Base-by-base conservation (phyloP, 768 basidiomycete species). In the Cyclocybe aegerita region DNA sequence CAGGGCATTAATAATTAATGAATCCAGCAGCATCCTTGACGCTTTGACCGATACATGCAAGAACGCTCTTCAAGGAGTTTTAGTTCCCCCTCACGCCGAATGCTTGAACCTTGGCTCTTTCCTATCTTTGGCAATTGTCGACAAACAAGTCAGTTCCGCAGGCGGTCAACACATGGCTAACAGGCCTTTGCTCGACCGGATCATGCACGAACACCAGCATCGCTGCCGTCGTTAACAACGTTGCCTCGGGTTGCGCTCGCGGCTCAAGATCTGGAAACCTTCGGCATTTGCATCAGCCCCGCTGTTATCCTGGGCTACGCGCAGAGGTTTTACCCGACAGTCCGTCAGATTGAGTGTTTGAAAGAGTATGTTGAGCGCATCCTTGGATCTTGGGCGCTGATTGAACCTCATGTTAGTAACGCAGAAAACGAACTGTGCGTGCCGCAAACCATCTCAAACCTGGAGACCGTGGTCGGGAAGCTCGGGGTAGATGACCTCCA, bases 171-270 rank as follows among this genome's bases (percentile, higher is more conserved):
- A 74, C 49, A 34, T 90, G 87, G 87, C 63, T 86, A 42, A 71
- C 65, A 0, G 79, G 80, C 31, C 34, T 84, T 45, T 87, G 85
- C 61, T 55, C 73, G 9, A 62, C 67, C 36, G 66, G 60, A 9
- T 43, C 78, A 4, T 88, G 86, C 61, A 77, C 71, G 51, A 85
- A 88, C 50, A 65, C 66, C n/a, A 80, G 81, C 2, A 71, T 90
- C 4, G 64, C 81, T 14, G 56, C 66, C 1, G 70, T 87, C 39
- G 76, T 82, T 6, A 59, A 67, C 10, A 82, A 79, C 57, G 48
- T 85, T 39, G 79, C 80, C 0, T 56, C 61, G 4, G 76, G 74
- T 5, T 79, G 78, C 58, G n/a, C n/a, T n/a, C n/a, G n/a, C n/a
- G n/a, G 49, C 65, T 15, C 38, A 68, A 0, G 78, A 78, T 35